Evolutionary conservation across 164 flowering plant genomes (phyloP).

Genomic region (Umbilicus rupestris): DNA sequence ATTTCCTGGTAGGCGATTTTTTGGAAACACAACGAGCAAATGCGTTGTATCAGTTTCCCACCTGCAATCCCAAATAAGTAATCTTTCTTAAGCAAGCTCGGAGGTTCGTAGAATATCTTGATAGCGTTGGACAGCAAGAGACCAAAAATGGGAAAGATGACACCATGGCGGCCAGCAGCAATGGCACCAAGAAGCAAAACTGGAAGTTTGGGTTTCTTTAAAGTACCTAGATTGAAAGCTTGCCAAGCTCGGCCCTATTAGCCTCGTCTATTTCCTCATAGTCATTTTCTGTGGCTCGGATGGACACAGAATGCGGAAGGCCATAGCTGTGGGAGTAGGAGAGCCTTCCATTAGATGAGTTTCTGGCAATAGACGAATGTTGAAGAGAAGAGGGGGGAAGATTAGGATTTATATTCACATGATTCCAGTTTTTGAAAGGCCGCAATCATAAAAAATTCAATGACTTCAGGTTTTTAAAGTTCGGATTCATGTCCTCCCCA

Average conservation of each 20-base stretch:
- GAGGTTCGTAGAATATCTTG: constrained; percentile 41
- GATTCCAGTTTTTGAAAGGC: no score
- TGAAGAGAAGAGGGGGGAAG: no score
- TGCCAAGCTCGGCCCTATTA: constrained; percentile 6
- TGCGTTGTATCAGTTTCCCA: constrained; percentile 41
- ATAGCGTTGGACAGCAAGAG: constrained; percentile 39
- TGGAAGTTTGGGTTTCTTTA: constrained; percentile 55
- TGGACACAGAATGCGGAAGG: constrained; percentile 13
- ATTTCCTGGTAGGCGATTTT: constrained; percentile 60
- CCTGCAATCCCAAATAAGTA: constrained; percentile 62
- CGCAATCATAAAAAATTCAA: no score
- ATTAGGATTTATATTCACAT: no score
- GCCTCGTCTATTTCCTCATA: background rate
- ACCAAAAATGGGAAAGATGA: constrained; percentile 45
- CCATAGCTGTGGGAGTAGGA: constrained; percentile 18
- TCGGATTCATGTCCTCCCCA: no score
- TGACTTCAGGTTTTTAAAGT: no score
- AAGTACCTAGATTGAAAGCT: constrained; percentile 31
- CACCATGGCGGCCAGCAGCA: constrained; percentile 39
- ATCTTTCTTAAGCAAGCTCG: constrained; percentile 28
- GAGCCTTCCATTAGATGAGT: constrained; percentile 24
- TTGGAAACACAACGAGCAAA: constrained; percentile 43
- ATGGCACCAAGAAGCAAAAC: constrained; percentile 33
- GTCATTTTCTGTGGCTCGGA: constrained; percentile 10
- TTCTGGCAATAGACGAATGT: no score